Evolutionary conservation across 2,329 filamentous ascomycete species (phyloP).

Genomic region (Knufia fluminis): DNA sequence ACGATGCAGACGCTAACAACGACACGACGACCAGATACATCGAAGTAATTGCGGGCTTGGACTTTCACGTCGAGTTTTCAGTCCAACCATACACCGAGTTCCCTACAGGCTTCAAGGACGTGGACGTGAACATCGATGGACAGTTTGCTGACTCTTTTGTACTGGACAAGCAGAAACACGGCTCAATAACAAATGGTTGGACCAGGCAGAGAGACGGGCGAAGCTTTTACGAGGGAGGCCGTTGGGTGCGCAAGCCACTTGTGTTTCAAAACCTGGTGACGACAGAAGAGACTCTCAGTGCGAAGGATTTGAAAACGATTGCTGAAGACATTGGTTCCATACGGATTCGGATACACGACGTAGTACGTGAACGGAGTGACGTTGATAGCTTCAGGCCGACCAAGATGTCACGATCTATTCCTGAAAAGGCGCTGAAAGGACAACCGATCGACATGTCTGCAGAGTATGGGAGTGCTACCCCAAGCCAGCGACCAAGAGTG

Average conservation of each 20-base stretch:
- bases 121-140: background rate
- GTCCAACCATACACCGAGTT: background rate
- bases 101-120: background rate
- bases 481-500: background rate
- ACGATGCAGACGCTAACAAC: background rate
- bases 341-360: background rate
- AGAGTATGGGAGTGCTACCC: background rate
- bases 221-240: too few relatives aligned
- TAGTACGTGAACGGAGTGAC: background rate
- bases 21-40: background rate
- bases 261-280: too few relatives aligned
- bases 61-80: background rate
- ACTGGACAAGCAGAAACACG: background rate
- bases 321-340: too few relatives aligned
- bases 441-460: conserved; percentile 5
- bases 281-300: too few relatives aligned
- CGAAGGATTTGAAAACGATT: too few relatives aligned
- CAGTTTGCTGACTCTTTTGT: background rate
- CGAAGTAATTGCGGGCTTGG: background rate
- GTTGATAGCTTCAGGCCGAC: background rate
- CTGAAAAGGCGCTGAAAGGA: conserved; percentile 12
- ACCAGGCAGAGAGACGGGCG: background rate
- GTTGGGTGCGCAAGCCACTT: too few relatives aligned
- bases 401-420: background rate
- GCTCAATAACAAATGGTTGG: background rate